Evolutionary conservation across 345 rosid genomes (phyloP), one percentile per base, ranked within the genome.

Genomic region (Populus tremula): DNA sequence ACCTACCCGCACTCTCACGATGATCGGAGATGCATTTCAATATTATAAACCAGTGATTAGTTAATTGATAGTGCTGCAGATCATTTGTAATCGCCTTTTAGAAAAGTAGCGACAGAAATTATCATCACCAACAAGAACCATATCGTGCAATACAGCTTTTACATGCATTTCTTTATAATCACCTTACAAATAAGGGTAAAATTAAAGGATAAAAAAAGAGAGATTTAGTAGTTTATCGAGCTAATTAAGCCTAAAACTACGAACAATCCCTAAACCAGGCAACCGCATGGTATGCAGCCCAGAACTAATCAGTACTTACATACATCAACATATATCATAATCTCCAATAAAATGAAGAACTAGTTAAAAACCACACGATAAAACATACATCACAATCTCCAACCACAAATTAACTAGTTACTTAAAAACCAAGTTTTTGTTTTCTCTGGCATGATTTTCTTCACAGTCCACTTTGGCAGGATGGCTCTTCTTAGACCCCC

Each of bases 401-500:
- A 25, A 66, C 17, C 36, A 17, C 21, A 33, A 66, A 66, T 18
- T 66, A 66, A 66, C 35, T 66, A 66, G 18, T 2, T 13, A 13
- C 17, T 6, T 13, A 5, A 33, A 4, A 38, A 1, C 11, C 12
- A 17, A 35, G 2, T 1, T 2, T 21, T 21, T 18, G 17, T 33
- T 36, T 31, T 31, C 39, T 33, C 4, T 67, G 47, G 13, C 41
- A 17, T 38, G 47, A 1, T 36, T 13, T 21, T 35, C 38, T 36
- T 38, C 41, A 9, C 25, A 21, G 39, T 67, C 16, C 11, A 69
- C 49, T 65, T 73, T 73, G 64, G 84, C 54, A 64, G 71, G 70
- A 69, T 41, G 75, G 21, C n/a, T 23, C 36, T 59, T 77, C 70
- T 50, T 68, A 23, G 33, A 27, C 5, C 38, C 50, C 74, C 54